phyloP scores from a whole-genome alignment of 2,329 filamentous ascomycete species.

The Rosellinia necatrix region DNA sequence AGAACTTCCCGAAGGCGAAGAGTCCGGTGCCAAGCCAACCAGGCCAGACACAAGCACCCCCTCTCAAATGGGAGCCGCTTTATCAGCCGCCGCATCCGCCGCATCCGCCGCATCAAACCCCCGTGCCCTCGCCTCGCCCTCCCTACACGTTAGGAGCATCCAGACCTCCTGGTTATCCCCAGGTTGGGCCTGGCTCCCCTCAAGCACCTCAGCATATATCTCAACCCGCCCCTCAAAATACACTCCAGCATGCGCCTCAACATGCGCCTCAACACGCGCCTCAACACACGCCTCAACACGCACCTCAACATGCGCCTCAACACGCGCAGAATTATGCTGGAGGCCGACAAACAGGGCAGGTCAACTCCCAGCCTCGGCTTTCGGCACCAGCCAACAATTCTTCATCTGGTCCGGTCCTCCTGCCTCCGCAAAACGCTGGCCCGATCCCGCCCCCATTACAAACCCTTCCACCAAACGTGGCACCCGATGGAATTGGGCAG shows the following conservation, averaged over 20 bases:
- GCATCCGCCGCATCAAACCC: constrained; percentile 40
- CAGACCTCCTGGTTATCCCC: constrained; percentile 38
- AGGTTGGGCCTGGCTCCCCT: constrained; percentile 29
- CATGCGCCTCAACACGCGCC: not conserved
- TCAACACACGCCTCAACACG: not conserved
- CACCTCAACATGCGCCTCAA: constrained; percentile 29
- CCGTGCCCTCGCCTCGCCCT: constrained; percentile 39
- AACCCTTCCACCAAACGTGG: constrained; percentile 37
- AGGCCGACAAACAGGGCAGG: constrained; percentile 34
- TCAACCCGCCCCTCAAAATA: no score
- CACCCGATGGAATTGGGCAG: constrained; percentile 39
- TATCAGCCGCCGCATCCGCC: constrained; percentile 42
- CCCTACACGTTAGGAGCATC: constrained; percentile 35
- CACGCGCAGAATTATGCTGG: constrained; percentile 34
- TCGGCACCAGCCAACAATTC: constrained; percentile 40
- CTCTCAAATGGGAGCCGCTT: constrained; percentile 49
- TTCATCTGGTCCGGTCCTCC: constrained; percentile 37
- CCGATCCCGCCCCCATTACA: constrained; percentile 40
- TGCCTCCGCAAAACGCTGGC: constrained; percentile 39
- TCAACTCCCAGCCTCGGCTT: constrained; percentile 41
- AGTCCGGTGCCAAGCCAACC: constrained; percentile 39
- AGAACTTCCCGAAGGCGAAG: constrained; percentile 39
- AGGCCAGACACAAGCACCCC: constrained; percentile 38
- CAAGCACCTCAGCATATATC: constrained; percentile 29
- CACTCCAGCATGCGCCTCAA: no score